These are phyloP conservation scores for Clitocybe nebularis DNA, from an alignment of 1,284 basidiomycete species.

Conservation along the genomic window DNA sequence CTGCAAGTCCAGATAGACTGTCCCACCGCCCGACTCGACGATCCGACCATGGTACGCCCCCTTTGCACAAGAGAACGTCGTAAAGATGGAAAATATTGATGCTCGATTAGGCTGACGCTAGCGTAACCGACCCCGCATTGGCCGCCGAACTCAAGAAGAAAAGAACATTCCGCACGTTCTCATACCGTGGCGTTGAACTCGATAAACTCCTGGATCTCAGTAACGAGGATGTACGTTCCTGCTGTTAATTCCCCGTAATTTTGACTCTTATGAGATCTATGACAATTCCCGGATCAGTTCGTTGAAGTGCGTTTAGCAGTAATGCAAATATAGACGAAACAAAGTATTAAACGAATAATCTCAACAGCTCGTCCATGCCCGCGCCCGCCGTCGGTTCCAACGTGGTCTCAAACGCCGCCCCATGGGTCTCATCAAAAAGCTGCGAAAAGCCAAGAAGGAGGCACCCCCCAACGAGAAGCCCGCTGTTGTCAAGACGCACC, in stretches of 20 bases:
- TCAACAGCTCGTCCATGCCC: constrained; percentile 90
- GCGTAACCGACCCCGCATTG: constrained; percentile 81
- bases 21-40: constrained; percentile 25
- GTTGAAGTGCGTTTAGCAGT: constrained; percentile 61
- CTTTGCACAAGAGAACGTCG: no score
- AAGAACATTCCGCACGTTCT: constrained; percentile 98
- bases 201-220: constrained; percentile 95
- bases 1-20: constrained; percentile 16
- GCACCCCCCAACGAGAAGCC: constrained; percentile 98
- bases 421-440: constrained; percentile 99
- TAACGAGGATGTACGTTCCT: constrained; percentile 80
- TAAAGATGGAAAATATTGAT: no score
- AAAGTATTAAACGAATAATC: constrained; percentile 7
- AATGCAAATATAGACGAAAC: constrained; percentile 8
- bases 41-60: constrained; percentile 54
- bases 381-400: constrained; percentile 98
- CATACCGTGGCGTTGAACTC: constrained; percentile 96
- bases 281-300: constrained; percentile 43
- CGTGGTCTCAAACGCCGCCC: constrained; percentile 98
- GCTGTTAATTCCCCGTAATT: no score
- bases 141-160: constrained; percentile 96
- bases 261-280: no score
- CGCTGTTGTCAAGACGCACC: constrained; percentile 96
- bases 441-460: constrained; percentile 99
- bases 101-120: constrained; percentile 61